phyloP scores from a whole-genome alignment of 495 filamentous ascomycete species.

The Penicillium bialowiezense region DNA sequence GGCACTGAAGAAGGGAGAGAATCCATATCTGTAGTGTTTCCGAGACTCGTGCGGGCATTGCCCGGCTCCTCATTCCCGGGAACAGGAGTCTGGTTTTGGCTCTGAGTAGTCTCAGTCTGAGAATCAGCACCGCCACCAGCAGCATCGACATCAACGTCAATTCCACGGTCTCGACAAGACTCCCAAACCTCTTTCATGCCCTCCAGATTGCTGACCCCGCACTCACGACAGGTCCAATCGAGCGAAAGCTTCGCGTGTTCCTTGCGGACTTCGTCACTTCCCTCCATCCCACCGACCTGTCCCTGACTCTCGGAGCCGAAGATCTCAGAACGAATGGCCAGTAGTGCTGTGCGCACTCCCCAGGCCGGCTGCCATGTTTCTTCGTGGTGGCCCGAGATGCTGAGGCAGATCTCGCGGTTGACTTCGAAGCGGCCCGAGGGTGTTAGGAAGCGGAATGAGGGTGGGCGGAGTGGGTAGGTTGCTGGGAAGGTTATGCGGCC shows the following conservation, averaged over 20 bases:
- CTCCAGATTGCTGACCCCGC: constrained; percentile 64
- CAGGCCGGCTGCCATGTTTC: constrained; percentile 98
- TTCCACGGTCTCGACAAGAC: constrained; percentile 50
- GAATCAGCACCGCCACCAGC: constrained; percentile 9
- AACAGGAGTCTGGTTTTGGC: background rate
- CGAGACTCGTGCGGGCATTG: background rate
- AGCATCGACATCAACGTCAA: constrained; percentile 36
- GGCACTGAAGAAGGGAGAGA: no score
- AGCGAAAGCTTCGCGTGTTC: constrained; percentile 62
- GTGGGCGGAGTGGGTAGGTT: constrained; percentile 84
- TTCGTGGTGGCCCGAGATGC: constrained; percentile 91
- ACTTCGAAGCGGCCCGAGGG: constrained; percentile 91
- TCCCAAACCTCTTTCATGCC: constrained; percentile 67
- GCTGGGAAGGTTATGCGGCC: constrained; percentile 90
- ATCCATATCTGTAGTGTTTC: background rate
- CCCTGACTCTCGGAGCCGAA: constrained; percentile 54
- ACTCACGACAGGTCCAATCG: constrained; percentile 62
- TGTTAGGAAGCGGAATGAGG: constrained; percentile 90
- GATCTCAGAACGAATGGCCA: constrained; percentile 50
- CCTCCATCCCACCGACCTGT: constrained; percentile 87
- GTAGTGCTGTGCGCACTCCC: constrained; percentile 70
- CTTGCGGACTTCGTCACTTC: constrained; percentile 56
- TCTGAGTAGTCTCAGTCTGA: constrained; percentile 39
- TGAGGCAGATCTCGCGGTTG: constrained; percentile 95
- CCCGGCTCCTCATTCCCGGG: background rate